Percentiles rank a stretch among this genome's conserved stretches.
These are phyloP conservation scores for Fusarium metavorans DNA, from an alignment of 2,329 filamentous ascomycete species.

Conservation along the genomic window DNA sequence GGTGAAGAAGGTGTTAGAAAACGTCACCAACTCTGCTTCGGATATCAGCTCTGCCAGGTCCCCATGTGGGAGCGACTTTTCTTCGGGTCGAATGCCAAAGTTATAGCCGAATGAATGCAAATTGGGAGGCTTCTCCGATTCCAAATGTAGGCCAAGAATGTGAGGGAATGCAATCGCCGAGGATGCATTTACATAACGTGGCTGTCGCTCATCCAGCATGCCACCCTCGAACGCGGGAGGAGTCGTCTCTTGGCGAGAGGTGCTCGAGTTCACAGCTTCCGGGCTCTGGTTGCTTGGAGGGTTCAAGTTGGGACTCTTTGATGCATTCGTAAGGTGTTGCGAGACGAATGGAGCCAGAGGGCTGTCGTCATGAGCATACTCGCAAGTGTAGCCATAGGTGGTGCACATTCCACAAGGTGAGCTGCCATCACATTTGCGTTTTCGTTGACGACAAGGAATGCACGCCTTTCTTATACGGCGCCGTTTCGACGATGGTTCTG, in stretches of 20 bases:
- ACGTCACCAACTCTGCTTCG: slow-evolving; percentile 30
- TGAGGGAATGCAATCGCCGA: slow-evolving; percentile 40
- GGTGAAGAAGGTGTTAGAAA: slow-evolving; percentile 33
- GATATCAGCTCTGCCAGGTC: slow-evolving; percentile 33
- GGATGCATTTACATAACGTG: slow-evolving; percentile 33
- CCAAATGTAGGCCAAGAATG: slow-evolving; percentile 27
- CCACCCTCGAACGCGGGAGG: slow-evolving; percentile 9
- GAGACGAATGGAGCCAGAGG: slow-evolving; percentile 1
- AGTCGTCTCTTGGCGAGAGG: background rate
- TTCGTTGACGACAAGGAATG: slow-evolving; percentile 40
- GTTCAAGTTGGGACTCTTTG: background rate
- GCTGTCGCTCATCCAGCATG: slow-evolving; percentile 36
- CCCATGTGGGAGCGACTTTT: slow-evolving; percentile 17
- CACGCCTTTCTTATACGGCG: slow-evolving; percentile 36
- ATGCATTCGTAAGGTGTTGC: background rate
- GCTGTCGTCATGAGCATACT: slow-evolving; percentile 20
- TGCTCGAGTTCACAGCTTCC: slow-evolving; percentile 3
- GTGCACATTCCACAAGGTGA: slow-evolving; percentile 38
- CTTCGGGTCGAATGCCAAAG: slow-evolving; percentile 40
- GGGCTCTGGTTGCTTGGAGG: background rate
- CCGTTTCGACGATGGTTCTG: background rate
- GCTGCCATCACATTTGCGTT: slow-evolving; percentile 41
- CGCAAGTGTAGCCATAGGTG: slow-evolving; percentile 40
- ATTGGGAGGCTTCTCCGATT: slow-evolving; percentile 32
- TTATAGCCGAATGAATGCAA: slow-evolving; percentile 37